Evolutionary conservation across 2,329 filamentous ascomycete genomes (phyloP).

Genomic region (Sclerotinia nivalis): DNA sequence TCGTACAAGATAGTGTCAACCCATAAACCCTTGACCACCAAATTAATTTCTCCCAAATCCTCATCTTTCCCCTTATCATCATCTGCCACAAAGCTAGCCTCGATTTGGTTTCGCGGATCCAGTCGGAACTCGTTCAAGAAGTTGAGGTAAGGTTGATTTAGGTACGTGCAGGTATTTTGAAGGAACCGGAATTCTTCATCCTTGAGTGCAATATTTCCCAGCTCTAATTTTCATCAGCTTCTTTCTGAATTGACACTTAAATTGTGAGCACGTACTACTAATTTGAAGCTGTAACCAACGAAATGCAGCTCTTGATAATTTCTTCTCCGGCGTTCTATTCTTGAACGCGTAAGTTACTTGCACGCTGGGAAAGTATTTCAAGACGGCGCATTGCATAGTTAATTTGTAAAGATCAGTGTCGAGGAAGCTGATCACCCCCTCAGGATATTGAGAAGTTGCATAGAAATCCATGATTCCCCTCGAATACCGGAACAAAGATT

Average conservation of each 20-base stretch:
- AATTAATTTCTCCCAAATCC: conserved; percentile 72
- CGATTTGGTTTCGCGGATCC: conserved; percentile 77
- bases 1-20: conserved; percentile 96
- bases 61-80: conserved; percentile 62
- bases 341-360: conserved; percentile 91
- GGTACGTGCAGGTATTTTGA: conserved; percentile 75
- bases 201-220: conserved; percentile 78
- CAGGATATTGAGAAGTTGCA: conserved; percentile 65
- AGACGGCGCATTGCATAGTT: conserved; percentile 97
- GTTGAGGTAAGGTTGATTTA: conserved; percentile 73
- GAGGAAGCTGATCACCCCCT: conserved; percentile 79
- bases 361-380: conserved; percentile 84
- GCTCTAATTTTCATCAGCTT: conserved; percentile 54
- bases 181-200: conserved; percentile 80
- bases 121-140: conserved; percentile 83
- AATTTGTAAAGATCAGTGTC: conserved; percentile 85
- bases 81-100: conserved; percentile 55
- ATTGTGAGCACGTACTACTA: conserved; percentile 56
- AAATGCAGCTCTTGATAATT: conserved; percentile 79
- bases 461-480: conserved; percentile 68
- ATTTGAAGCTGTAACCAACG: conserved; percentile 85
- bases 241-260: background rate
- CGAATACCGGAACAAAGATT: conserved; percentile 35
- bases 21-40: conserved; percentile 82
- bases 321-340: conserved; percentile 93